Conservation (phyloP, 768 basidiomycete species). For the Lentinula edodes region DNA sequence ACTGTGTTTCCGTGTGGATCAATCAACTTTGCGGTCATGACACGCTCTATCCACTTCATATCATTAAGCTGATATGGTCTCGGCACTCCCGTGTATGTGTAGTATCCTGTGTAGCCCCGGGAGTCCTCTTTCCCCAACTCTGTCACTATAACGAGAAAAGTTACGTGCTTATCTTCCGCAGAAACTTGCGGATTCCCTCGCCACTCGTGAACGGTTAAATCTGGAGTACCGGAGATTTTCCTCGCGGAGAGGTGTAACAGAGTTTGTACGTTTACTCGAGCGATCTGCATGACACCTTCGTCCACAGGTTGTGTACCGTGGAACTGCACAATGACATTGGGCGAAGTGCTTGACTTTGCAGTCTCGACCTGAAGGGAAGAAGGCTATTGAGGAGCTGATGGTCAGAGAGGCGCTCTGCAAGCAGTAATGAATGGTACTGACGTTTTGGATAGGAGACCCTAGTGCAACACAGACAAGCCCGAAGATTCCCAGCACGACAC, state of each 20-base stretch:
- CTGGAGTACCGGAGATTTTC: neutral
- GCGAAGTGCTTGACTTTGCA: neutral
- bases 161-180: neutral
- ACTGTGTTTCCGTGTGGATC: too few species aligned
- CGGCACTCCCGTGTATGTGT: neutral
- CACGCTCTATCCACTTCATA: too few species aligned
- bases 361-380: neutral
- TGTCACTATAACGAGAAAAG: neutral
- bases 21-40: too few species aligned
- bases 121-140: neutral
- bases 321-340: neutral
- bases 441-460: neutral
- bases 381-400: neutral
- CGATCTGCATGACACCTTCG: neutral
- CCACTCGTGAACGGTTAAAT: neutral
- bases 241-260: neutral
- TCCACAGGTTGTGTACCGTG: neutral
- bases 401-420: neutral
- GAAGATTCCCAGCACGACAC: neutral
- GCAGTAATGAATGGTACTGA: neutral
- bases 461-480: neutral
- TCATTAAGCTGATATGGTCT: too few species aligned
- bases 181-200: neutral
- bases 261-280: neutral
- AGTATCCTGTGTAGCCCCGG: neutral